Evolutionary conservation across 2,329 filamentous ascomycete species (phyloP), one percentile per base, ranked within the genome.

Genomic region (Alternaria burnsii): DNA sequence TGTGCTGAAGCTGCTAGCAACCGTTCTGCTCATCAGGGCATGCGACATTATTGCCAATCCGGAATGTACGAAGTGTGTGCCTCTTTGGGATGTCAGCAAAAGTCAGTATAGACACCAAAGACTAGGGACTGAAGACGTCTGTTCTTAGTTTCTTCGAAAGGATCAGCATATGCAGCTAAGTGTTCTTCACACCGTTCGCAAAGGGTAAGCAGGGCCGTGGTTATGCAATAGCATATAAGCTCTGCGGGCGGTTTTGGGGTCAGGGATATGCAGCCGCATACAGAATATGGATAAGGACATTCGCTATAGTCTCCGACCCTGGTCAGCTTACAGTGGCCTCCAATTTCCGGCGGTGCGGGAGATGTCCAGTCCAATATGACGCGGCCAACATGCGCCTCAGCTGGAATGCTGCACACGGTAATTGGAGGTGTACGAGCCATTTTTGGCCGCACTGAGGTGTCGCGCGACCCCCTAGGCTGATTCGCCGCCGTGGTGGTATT

Each of bases 181-280:
- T 28, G 9, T 26, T 59, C 44, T 60, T 63, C 66, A 69, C 67
- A 72, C 69, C 69, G 69, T 68, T 71, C 63, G 55, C 38, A 53
- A 44, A 53, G 53, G 67, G 58, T 46, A 59, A 59, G 61, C 52
- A 56, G 57, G 26, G 22, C 24, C 44, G 28, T 55, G 46, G 57
- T 54, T 62, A 59, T 52, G 38, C 55, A 60, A 46, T 52, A 48
- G 58, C 43, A 53, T 58, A 55, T 51, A 64, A 54, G 56, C 58
- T 53, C 40, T 60, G 47, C 48, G 52, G 56, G 51, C 52, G 53
- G 46, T 3, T 50, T 63, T 52, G 57, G 52, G 58, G 59, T 55
- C 55, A 51, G 56, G 48, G 22, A 51, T 56, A 58, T 61, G 63
- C 61, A 62, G 40, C 61, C 62, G 61, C 59, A 62, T 41, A 46